Conservation (phyloP, 306 rosid species). For the Adenanthera pavonina region DNA sequence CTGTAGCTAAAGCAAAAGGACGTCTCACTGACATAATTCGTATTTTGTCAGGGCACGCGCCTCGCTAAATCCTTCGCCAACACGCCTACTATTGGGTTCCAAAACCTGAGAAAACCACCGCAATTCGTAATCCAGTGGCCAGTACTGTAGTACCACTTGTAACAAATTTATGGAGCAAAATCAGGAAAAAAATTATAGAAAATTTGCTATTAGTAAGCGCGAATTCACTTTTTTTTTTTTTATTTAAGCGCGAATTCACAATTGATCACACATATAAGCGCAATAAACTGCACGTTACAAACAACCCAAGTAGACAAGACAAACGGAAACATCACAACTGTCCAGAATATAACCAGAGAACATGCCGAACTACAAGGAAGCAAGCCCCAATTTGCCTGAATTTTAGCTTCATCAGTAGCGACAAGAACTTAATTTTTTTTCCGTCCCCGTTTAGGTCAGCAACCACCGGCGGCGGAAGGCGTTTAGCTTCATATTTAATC, state of each 20-base stretch:
- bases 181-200: no score
- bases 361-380: not conserved
- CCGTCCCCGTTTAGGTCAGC: constrained; percentile 77
- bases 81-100: constrained; percentile 66
- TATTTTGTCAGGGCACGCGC: constrained; percentile 69
- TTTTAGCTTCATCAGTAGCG: constrained; percentile 73
- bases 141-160: not conserved
- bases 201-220: not conserved
- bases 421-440: constrained; percentile 66
- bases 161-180: not conserved
- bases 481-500: constrained; percentile 65
- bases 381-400: constrained; percentile 37
- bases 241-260: no score
- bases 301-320: not conserved
- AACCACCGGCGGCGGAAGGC: constrained; percentile 70
- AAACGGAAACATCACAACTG: not conserved
- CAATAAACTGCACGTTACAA: not conserved
- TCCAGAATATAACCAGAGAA: not conserved
- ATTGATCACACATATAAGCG: not conserved
- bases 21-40: constrained; percentile 64
- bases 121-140: not conserved
- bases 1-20: constrained; percentile 68
- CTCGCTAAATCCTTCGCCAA: constrained; percentile 64
- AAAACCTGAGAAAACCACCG: constrained; percentile 47
- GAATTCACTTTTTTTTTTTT: not conserved